Base-by-base conservation (phyloP, 2,329 filamentous ascomycete genomes). In the Botryotinia narcissicola region DNA sequence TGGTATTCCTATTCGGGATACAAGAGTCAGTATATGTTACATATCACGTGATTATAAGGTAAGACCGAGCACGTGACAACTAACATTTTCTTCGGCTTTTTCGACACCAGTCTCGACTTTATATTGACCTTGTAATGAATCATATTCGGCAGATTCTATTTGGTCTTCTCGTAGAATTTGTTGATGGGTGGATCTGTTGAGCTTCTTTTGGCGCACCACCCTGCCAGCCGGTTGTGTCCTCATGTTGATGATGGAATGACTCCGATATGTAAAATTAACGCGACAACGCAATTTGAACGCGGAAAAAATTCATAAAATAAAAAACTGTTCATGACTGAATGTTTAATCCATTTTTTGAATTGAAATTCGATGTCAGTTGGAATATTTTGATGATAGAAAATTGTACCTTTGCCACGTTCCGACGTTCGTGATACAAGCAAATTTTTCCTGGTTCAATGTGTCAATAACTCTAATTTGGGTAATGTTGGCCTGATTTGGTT, bases 61-160 rank as follows among this genome's bases (percentile, higher is more conserved):
- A 74, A 63, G 48, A 63, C 7, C 0, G 51, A 61, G 69, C 74
- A 79, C 76, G 75, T 78, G 76, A 73, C 40, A 9, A 93, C 94
- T 90, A 84, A 98, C 96, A 86, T 95, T 95, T 89, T 98, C 95
- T 85, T 99, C 96, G 77, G 91, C 93, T 82, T 97, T 95, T 84
- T 99, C 96, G 80, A 99, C 96, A 84, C 96, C 96, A 78, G 95
- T 98, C 82, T 96, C 94, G 82, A 98, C 94, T 81, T 91, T 93
- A 85, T 87, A 90, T 86, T 89, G 92, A 79, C 92, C 92, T 82
- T 95, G 91, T 80, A 93, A 89, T 78, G 79, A 79, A 73, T 91
- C 89, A 83, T 98, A 97, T 84, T 94, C 90, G 80, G 87, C 89
- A 81, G 92, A 87, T 82, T 98, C 94, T 84, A 98, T 92, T 82